phyloP scores from a whole-genome alignment of 1,284 basidiomycete species.

The Cystobasidium sp. region DNA sequence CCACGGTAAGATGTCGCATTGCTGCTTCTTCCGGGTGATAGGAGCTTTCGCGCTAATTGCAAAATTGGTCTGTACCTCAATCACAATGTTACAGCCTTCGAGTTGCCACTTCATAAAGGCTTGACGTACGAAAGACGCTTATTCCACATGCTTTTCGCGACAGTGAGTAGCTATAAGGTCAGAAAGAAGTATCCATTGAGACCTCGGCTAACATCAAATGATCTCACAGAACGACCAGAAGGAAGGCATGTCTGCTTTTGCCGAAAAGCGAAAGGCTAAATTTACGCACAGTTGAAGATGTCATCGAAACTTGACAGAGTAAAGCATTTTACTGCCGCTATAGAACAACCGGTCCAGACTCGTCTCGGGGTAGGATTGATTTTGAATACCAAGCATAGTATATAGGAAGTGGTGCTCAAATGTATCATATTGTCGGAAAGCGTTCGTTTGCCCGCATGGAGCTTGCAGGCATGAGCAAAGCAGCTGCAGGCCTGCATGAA shows the following conservation, averaged over 20 bases:
- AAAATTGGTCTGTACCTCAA: background rate
- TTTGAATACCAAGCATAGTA: too few relatives aligned
- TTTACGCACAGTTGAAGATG: conserved; percentile 64
- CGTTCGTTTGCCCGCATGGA: too few relatives aligned
- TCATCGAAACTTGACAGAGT: background rate
- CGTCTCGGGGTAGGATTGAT: too few relatives aligned
- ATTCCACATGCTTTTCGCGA: conserved; percentile 93
- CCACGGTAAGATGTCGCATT: conserved; percentile 65
- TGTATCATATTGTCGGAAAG: too few relatives aligned
- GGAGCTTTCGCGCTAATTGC: background rate
- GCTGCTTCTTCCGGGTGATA: too few relatives aligned
- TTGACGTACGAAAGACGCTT: conserved; percentile 83
- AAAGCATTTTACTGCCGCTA: background rate
- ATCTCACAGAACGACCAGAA: conserved; percentile 77
- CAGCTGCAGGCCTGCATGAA: too few relatives aligned
- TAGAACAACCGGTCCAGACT: too few relatives aligned
- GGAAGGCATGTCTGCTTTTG: conserved; percentile 96
- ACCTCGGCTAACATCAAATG: too few relatives aligned
- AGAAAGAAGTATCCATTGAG: too few relatives aligned
- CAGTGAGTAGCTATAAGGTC: conserved; percentile 56
- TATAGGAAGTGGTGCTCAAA: too few relatives aligned
- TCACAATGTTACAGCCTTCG: conserved; percentile 68
- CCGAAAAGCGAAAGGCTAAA: conserved; percentile 91
- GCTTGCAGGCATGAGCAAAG: too few relatives aligned
- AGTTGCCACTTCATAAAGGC: conserved; percentile 80